Evolutionary conservation across 495 filamentous ascomycete genomes (phyloP), one percentile per base, ranked within the genome.

Genomic region (Bombardia bombarda): DNA sequence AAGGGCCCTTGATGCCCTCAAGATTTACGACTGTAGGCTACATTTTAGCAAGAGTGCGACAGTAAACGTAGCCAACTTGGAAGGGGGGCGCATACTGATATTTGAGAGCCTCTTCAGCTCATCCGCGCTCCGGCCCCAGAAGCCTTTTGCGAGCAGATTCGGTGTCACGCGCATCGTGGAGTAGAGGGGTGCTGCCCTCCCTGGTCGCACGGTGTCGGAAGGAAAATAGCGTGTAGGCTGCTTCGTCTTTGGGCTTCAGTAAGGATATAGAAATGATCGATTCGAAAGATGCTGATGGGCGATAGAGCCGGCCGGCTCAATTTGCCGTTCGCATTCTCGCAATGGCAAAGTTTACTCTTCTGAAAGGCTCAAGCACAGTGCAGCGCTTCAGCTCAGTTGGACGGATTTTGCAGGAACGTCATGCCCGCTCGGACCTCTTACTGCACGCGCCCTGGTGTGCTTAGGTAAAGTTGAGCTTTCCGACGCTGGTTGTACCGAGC

Each of bases 1-100:
- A 67, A 35, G 81, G 66, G 6, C 63, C 66, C 35, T 67, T 73
- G 49, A 83, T 60, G 44, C 69, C 78, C 51, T 82, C 74, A 42
- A 69, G 46, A 7, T 63, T 70, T 40, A 68, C 46, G 16, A 56
- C 68, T 72, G 44, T 13, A n/a, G 10, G 8, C 7, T n/a, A 4
- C 7, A 41, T 23, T 19, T 48, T 40, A 38, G 50, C 23, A 24
- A 2, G 14, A 23, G 19, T 28, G 22, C 6, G 36, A 7, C 4
- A 22, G n/a, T 25, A 18, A 12, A 32, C 18, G 7, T 16, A 22
- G 24, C 23, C 14, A 26, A 14, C 9, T 13, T 4, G 22, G 12
- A 20, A 2, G n/a, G 32, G 9, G 8, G 17, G 3, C 28, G 37
- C 47, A 20, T 62, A 71, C 70, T 66, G 25, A 72, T 65, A 13